Percentiles rank a stretch among this genome's conserved stretches.
phyloP scores from a whole-genome alignment of 805 yeast species.

The Starmera amethionina region DNA sequence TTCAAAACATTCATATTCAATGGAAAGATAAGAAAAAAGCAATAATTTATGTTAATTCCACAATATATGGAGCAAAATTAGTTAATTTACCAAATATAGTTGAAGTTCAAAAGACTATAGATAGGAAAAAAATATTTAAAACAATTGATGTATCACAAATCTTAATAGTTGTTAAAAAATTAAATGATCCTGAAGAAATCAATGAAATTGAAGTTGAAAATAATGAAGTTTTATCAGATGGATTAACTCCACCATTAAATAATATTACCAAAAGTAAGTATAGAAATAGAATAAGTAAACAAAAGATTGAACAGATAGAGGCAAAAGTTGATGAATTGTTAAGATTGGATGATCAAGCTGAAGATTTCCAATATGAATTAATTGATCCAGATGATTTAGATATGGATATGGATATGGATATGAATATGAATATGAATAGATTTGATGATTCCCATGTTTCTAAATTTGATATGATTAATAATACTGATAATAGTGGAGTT shows the following conservation, averaged over 20 bases:
- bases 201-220: constrained; percentile 26
- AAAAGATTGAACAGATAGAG: constrained; percentile 71
- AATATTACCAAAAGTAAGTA: constrained; percentile 62
- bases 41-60: constrained; percentile 57
- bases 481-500: too few relatives aligned
- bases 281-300: constrained; percentile 57
- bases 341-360: constrained; percentile 73
- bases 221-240: constrained; percentile 42
- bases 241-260: constrained; percentile 73
- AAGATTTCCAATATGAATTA: constrained; percentile 67
- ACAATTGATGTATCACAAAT: constrained; percentile 82
- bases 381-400: constrained; percentile 40
- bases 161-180: constrained; percentile 56
- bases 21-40: constrained; percentile 83
- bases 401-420: constrained; percentile 9
- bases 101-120: constrained; percentile 83
- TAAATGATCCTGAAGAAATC: constrained; percentile 37
- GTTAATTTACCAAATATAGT: constrained; percentile 85
- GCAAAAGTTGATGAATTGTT: constrained; percentile 68
- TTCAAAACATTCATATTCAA: constrained; percentile 59
- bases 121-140: constrained; percentile 79
- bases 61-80: constrained; percentile 70
- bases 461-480: too few relatives aligned
- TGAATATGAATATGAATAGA: too few relatives aligned
- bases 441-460: too few relatives aligned